A percentile compares a stretch with the other conserved stretches of the same genome.
phyloP scores from a whole-genome alignment of 371 early-diverging fungal genomes.

The Gilbertella persicaria region DNA sequence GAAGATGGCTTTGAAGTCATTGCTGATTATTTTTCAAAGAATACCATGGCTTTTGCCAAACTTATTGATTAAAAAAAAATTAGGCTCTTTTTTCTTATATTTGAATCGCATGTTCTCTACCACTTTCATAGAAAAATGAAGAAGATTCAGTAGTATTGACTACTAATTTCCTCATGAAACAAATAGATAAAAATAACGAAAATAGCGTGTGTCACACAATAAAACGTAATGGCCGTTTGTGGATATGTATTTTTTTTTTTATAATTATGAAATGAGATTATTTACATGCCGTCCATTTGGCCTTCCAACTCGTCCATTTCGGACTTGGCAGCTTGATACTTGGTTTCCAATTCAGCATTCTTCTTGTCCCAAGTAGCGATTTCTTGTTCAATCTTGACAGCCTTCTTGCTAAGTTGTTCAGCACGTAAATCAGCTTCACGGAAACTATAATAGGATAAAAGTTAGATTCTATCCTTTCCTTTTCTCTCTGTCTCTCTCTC shows the following conservation, averaged over 20 bases:
- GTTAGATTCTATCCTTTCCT: neutral
- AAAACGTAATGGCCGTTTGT: too few relatives aligned
- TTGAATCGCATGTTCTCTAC: too few relatives aligned
- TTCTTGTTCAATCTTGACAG: conserved; percentile 34
- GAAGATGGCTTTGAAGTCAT: conserved; percentile 86
- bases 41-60: conserved; percentile 79
- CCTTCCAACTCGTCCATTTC: conserved; percentile 47
- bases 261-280: too few relatives aligned
- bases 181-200: too few relatives aligned
- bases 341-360: conserved; percentile 33
- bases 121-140: too few relatives aligned
- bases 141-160: too few relatives aligned
- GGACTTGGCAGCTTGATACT: conserved; percentile 37
- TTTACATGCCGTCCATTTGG: conserved; percentile 46
- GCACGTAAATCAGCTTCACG: conserved; percentile 60
- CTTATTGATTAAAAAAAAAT: conserved; percentile 57
- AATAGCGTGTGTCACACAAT: too few relatives aligned
- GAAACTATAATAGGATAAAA: conserved; percentile 44
- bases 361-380: conserved; percentile 35
- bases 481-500: too few relatives aligned
- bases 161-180: too few relatives aligned
- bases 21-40: conserved; percentile 88
- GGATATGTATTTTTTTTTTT: too few relatives aligned
- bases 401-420: conserved; percentile 42
- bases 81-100: too few relatives aligned